phyloP scores from a whole-genome alignment of 805 yeast genomes.

The Candida ulmi region DNA sequence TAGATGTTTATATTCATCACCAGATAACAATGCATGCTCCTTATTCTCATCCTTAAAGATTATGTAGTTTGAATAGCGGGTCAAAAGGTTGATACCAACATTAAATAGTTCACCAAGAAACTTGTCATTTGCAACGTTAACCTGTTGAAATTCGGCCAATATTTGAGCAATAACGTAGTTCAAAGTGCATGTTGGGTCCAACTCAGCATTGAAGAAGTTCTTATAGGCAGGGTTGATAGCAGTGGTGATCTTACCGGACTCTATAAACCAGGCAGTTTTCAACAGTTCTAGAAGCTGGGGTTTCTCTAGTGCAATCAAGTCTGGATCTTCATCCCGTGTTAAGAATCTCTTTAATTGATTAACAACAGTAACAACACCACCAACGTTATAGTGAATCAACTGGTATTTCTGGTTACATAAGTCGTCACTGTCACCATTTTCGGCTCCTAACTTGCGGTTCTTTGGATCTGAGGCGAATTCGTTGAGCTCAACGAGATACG shows the following conservation, averaged over 20 bases:
- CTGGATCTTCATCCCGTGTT: neutral
- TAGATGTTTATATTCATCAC: neutral
- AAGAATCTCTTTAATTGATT: slow-evolving; percentile 7
- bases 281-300: slow-evolving; percentile 3
- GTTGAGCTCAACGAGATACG: slow-evolving; percentile 4
- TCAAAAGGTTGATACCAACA: slow-evolving; percentile 5
- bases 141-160: slow-evolving; percentile 4
- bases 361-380: slow-evolving; percentile 34
- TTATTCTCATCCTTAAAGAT: slow-evolving; percentile 5
- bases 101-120: slow-evolving; percentile 3
- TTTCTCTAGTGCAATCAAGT: slow-evolving; percentile 2
- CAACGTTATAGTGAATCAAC: slow-evolving; percentile 37
- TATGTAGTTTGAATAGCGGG: slow-evolving; percentile 11
- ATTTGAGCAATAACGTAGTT: slow-evolving; percentile 12
- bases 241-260: neutral
- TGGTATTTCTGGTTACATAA: neutral
- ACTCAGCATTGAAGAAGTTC: slow-evolving; percentile 11
- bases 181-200: slow-evolving; percentile 14
- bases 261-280: slow-evolving; percentile 3
- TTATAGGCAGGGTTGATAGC: neutral
- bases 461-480: slow-evolving; percentile 3
- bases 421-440: neutral
- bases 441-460: neutral
- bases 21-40: slow-evolving; percentile 5
- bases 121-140: slow-evolving; percentile 1